Conservation (phyloP, 1,139 yeast species). For the Geotrichum restrictum region DNA sequence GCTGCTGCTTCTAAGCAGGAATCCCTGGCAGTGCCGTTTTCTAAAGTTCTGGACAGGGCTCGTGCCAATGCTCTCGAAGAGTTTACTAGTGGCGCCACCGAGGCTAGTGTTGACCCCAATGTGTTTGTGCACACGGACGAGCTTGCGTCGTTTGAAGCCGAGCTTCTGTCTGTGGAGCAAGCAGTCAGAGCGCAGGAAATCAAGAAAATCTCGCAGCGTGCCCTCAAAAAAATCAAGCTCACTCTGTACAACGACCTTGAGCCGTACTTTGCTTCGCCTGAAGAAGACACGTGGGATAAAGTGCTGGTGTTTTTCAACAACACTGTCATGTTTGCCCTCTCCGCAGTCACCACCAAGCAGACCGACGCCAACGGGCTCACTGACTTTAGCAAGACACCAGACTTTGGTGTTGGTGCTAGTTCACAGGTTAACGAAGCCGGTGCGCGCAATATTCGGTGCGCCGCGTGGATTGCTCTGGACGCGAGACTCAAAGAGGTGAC, state of each 20-base stretch:
- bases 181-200: conserved; percentile 37
- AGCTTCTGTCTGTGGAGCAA: conserved; percentile 34
- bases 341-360: conserved; percentile 24
- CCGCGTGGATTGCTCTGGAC: conserved; percentile 65
- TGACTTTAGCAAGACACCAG: conserved; percentile 37
- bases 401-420: conserved; percentile 63
- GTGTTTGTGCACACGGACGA: conserved; percentile 29
- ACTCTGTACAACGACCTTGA: conserved; percentile 35
- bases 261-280: conserved; percentile 41
- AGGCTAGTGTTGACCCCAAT: conserved; percentile 30
- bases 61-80: conserved; percentile 22
- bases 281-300: conserved; percentile 58
- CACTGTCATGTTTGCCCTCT: conserved; percentile 39
- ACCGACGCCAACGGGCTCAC: conserved; percentile 6
- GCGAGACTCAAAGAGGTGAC: conserved; percentile 53
- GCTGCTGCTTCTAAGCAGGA: conserved; percentile 17
- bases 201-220: conserved; percentile 34
- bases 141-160: conserved; percentile 27
- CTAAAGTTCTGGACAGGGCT: conserved; percentile 23
- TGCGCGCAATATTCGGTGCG: conserved; percentile 45
- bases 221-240: conserved; percentile 29
- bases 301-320: conserved; percentile 49
- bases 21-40: conserved; percentile 21
- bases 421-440: conserved; percentile 44
- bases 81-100: conserved; percentile 27